Base-by-base conservation (phyloP, 1,284 basidiomycete genomes). In the Irpex sp. region DNA sequence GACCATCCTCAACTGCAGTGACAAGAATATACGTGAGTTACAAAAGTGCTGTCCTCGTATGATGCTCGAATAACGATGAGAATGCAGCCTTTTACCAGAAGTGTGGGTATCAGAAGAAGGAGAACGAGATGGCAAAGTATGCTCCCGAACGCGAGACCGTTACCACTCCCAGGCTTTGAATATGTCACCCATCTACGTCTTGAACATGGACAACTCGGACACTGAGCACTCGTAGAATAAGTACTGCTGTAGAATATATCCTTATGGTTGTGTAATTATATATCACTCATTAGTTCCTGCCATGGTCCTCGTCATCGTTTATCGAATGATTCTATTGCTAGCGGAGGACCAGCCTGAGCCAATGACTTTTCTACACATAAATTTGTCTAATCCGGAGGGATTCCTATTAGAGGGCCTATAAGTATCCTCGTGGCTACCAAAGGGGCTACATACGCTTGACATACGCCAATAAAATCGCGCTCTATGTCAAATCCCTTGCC, bases 1-100 rank as follows among this genome's bases (percentile, higher is more conserved):
- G 87, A 95, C 94, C 19, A 98, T 99, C 68, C 78, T 99, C 70
- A 97, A 99, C 76, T 99, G 97, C 77, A 94, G 86, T 73, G 88
- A 94, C 66, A 82, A 85, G 60, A 99, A 98, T 71, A 91, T 96
- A 67, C 89, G 96, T 97, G 75, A 77, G 94, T 87, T 19, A 40
- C 74, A 65, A 48, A 48, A 44, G 55, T 56, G n/a, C 2, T 15
- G 52, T 38, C 26, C 62, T 38, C 11, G 2, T 19, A 21, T 17
- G 9, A 5, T 2, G 1, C 15, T 38, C 49, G 36, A 9, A 17
- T 62, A 52, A 38, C 44, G 31, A 19, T 21, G 51, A 3, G n/a
- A 64, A 62, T 68, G 54, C 73, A 96, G 94, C 93, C 0, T 99
- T 99, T 80, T 99, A 99, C 77, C 84, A 94, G 77, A 98, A 98